Base-by-base conservation (phyloP, 352 stramenopile genomes). In the Phytophthora citricola region DNA sequence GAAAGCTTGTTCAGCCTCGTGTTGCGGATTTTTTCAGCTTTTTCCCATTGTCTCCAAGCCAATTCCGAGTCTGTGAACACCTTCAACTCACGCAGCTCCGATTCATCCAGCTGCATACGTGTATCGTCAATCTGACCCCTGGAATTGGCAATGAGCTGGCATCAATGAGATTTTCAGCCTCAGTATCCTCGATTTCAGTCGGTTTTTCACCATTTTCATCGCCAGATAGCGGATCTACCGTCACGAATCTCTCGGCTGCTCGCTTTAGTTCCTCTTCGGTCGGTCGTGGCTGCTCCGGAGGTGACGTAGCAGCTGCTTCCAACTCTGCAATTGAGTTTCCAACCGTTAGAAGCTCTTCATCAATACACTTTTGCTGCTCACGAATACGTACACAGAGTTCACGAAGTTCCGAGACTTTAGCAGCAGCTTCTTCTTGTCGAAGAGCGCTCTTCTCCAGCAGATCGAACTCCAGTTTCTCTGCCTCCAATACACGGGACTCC, bases 381-480 rank as follows among this genome's bases (percentile, higher is more conserved):
- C 63, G 71, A 14, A 87, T 76, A 5, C 80, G 41, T 12, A 69
- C 66, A 14, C 75, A 82, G 1, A 85, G 58, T 17, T 45, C 53
- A 4, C 55, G 50, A 15, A 89, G 34, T 39, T 83, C 75, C 1
- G 78, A 69, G 7, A 58, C 65, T 53, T 77, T 79, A 11, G 55
- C 49, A 15, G 58, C 69, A 7, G 78, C 77, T 39, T 89, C 79
- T 71, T 92, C 81, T 2, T 83, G 57, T 0, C 83, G 73, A 39
- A 79, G 24, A n/a, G 79, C 34, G 10, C 65, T 89, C 54, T 92
- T 92, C 57, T 92, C 83, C 0, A 92, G 60, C 14, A 92, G 51
- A 54, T 89, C 76, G 43, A 87, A 92, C 61, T 92, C 83, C 2
- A 79, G 59, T 49, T 85, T 80, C 43, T 92, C 83, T 5, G 81